Evolutionary conservation across 2,329 filamentous ascomycete species (phyloP), one percentile per base, ranked within the genome.

Genomic region (Colletotrichum limetticola): DNA sequence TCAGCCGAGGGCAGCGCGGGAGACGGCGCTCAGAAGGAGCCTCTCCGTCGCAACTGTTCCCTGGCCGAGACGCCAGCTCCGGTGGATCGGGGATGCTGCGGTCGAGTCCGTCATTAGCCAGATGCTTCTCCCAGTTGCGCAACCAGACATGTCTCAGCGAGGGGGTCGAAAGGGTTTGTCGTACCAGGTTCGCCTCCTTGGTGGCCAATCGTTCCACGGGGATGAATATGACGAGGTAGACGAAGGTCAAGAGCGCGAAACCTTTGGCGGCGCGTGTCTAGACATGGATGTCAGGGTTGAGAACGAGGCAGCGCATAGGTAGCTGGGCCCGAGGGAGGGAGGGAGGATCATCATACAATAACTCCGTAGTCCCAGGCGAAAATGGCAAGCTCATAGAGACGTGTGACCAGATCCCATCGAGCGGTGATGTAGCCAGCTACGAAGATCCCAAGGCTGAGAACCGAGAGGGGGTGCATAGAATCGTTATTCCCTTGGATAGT

Each of bases 331-430:
- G 37, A 42, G 5, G 11, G 32, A 32, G 32, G 32, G 7, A 22
- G 46, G 37, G 26, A 28, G 61, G 49, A 68, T 26, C 52, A 55
- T 87, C 93, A 80, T 86, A 97, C 95, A 82, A 98, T 93, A 79
- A 99, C 97, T 82, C 96, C 95, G 94, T 98, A 94, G 84, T 98
- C 94, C 95, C 95, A 98, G 78, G 97, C 97, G 83, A 98, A 99
- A 77, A 98, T 93, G 78, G 95, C 94, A 79, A 99, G 91, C 85
- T 99, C 96, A 92, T 98, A 98, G 79, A 98, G 90, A 80, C 95
- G 93, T 78, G 96, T 98, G 78, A 98, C 95, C 75, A 99, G 92
- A 86, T 98, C 97, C 95, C 97, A 99, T 88, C 97, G 94, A 82
- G 97, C 97, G 86, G 97, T 99, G 84, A 96, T 98, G 89, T 99